Percentiles rank a stretch among this genome's conserved stretches.
Evolutionary conservation across 352 stramenopile species (phyloP).

Genomic region (Pythium graminicola): DNA sequence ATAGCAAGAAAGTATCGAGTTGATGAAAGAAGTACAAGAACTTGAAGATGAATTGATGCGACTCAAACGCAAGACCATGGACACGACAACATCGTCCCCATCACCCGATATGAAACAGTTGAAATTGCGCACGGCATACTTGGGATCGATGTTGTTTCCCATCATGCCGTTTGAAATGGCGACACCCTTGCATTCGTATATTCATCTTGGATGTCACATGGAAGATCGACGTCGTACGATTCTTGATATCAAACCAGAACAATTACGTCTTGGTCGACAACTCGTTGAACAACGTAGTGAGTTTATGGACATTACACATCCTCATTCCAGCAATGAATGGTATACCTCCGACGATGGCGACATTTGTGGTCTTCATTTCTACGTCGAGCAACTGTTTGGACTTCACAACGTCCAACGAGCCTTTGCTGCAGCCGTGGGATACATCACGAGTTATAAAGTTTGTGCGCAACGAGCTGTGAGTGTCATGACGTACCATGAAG

Average conservation of each 20-base stretch:
- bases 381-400: conserved; percentile 37
- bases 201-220: conserved; percentile 30
- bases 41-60: conserved; percentile 3
- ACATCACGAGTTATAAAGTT: conserved; percentile 50
- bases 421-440: conserved; percentile 36
- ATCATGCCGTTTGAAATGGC: not conserved
- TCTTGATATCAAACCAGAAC: conserved; percentile 22
- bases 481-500: conserved; percentile 65
- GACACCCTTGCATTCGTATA: conserved; percentile 19
- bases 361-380: conserved; percentile 39
- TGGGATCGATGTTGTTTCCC: conserved; percentile 13
- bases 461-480: conserved; percentile 47
- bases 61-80: not conserved
- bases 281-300: conserved; percentile 35
- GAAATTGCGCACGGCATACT: conserved; percentile 6
- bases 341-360: conserved; percentile 40
- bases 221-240: conserved; percentile 29
- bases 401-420: conserved; percentile 30
- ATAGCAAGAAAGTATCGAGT: conserved; percentile 2
- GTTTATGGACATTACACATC: conserved; percentile 30
- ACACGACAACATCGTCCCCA: no score
- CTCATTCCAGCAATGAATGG: conserved; percentile 33
- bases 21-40: conserved; percentile 3
- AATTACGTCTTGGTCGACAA: conserved; percentile 28
- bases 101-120: no score